Evolutionary conservation across 1,139 yeast species (phyloP), one percentile per base, ranked within the genome.

Genomic region (Meyerozyma athensensis): DNA sequence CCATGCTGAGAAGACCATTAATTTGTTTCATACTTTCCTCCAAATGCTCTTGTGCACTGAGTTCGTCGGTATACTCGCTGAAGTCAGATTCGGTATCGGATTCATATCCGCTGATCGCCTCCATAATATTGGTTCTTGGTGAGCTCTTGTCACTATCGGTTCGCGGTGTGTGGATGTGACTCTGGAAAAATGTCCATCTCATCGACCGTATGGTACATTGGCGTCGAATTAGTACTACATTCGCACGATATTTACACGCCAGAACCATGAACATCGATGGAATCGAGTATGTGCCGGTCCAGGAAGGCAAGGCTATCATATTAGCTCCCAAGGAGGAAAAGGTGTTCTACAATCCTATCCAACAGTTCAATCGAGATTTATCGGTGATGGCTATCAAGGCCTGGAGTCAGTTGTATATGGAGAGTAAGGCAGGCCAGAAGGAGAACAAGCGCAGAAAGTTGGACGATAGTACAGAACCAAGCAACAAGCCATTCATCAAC

Each of bases 341-440:
- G 49, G 98, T 92, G 8, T 92, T 92, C 55, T 92, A 94, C 65
- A 92, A 92, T 56, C 97, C 95, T 5, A 86, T 92, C 43, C 99
- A 92, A 61, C 97, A 90, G 60, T 92, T 90, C 62, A 92, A 92
- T 58, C 74, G 99, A 50, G 99, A 92, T 57, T 64, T 92, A 38
- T 85, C 96, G 44, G 83, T 86, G 5, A 68, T 85, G 52, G 90
- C 87, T 7, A 90, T 92, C 46, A 75, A 81, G 42, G 95, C 97
- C 1, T 92, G 95, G 90, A 72, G 81, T 26, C 77, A 81, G 43
- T 50, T 82, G 35, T 38, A 50, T 12, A 43, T 52, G 37, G 55
- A 51, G 35, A 54, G 24, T 35, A 19, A 37, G 23, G 26, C 37
- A 22, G 38, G 39, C 26, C 31, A 53, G 37, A 49, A 47, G 19